phyloP scores from a whole-genome alignment of 495 filamentous ascomycete species.

The Daldinia decipiens region DNA sequence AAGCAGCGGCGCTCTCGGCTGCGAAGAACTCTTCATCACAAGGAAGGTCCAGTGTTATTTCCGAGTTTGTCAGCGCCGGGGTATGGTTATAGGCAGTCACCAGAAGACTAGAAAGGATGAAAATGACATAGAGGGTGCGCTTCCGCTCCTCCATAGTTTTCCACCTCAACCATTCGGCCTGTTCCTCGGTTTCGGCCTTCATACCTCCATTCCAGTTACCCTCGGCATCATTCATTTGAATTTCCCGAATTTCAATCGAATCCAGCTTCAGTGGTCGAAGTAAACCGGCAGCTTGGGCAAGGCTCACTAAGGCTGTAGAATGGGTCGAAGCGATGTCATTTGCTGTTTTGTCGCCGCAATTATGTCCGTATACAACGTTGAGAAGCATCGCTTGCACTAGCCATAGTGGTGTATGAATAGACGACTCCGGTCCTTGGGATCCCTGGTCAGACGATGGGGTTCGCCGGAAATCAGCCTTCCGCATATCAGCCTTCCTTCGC shows the following conservation, averaged over 20 bases:
- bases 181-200: conserved; percentile 69
- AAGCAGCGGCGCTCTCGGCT: conserved; percentile 80
- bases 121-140: conserved; percentile 91
- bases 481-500: conserved; percentile 86
- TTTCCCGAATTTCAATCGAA: conserved; percentile 50
- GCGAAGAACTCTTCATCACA: conserved; percentile 94
- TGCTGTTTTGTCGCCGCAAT: conserved; percentile 89
- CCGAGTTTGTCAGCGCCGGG: conserved; percentile 91
- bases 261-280: conserved; percentile 64
- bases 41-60: conserved; percentile 89
- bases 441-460: conserved; percentile 59
- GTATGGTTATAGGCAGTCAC: conserved; percentile 93
- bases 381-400: conserved; percentile 98
- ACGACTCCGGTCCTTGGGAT: conserved; percentile 67
- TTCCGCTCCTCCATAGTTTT: conserved; percentile 90
- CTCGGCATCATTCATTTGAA: conserved; percentile 58
- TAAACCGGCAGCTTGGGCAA: conserved; percentile 87
- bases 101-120: conserved; percentile 87
- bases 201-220: conserved; percentile 58
- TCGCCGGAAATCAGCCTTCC: conserved; percentile 76
- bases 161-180: conserved; percentile 89
- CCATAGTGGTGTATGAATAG: conserved; percentile 89
- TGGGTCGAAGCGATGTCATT: conserved; percentile 93
- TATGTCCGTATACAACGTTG: conserved; percentile 95
- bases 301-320: conserved; percentile 87